Base-by-base conservation (phyloP, 495 filamentous ascomycete genomes). In the Achaetomiella virescens region DNA sequence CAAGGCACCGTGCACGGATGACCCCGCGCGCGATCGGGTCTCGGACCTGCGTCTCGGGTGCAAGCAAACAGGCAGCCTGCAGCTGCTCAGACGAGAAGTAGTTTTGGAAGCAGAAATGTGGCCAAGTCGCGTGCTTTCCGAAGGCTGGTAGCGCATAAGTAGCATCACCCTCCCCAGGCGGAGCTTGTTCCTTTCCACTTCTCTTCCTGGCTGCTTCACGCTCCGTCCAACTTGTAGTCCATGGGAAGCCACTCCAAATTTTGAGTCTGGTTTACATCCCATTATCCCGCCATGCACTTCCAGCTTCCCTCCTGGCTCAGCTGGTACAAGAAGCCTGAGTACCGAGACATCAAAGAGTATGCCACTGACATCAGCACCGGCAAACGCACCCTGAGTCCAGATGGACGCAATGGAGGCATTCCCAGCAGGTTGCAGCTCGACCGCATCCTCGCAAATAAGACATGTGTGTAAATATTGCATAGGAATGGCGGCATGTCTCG, bases 301-400 rank as follows among this genome's bases (percentile, higher is more conserved):
- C 37, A 59, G 33, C 33, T 64, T 29, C 72, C 72, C 3, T 59
- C 60, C 24, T 75, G 72, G 69, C 31, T 71, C 48, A 38, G 40
- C 37, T 73, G 70, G 72, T 75, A 75, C 64, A 75, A 73, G 63
- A 75, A 75, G 56, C 72, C 72, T 18, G 70, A 72, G 40, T 75
- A 72, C 54, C 64, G 71, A 27, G 71, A 75, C 54, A 61, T 72
- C 61, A 68, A 61, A 37, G 63, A 70, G 54, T 75, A 68, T 52
- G 65, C 70, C 27, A 60, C 53, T 48, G 57, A 50, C 17, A 50
- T 69, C 52, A 60, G 52, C 52, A 44, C 60, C 15, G 67, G 65
- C 44, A 45, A 33, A 29, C 66, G 69, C 27, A 37, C 62, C 9
- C 25, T 63, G 55, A 74, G 70, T 40, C 65, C 61, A 0, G 61